These are phyloP conservation scores for Cytospora leucostoma DNA, from an alignment of 2,329 filamentous ascomycete species.

Conservation along the genomic window DNA sequence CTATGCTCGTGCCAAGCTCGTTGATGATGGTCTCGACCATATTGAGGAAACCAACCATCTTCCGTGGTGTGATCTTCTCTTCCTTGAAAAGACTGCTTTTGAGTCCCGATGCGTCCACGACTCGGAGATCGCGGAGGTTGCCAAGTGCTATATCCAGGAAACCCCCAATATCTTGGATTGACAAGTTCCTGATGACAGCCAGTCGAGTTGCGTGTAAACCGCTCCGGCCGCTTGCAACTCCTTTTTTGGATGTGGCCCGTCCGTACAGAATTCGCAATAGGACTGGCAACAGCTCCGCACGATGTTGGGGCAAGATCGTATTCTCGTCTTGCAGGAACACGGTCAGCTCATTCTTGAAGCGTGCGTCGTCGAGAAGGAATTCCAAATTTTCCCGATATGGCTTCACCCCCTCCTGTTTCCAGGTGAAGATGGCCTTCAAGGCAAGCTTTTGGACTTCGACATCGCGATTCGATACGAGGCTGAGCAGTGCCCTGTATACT, in stretches of 20 bases:
- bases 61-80: slow-evolving; percentile 67
- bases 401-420: slow-evolving; percentile 77
- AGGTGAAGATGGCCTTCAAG: slow-evolving; percentile 81
- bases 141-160: slow-evolving; percentile 85
- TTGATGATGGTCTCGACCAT: slow-evolving; percentile 87
- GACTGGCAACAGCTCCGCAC: slow-evolving; percentile 76
- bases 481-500: slow-evolving; percentile 74
- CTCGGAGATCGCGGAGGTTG: slow-evolving; percentile 60
- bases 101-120: slow-evolving; percentile 54
- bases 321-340: slow-evolving; percentile 79
- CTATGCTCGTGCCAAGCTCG: slow-evolving; percentile 75
- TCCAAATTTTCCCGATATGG: slow-evolving; percentile 84
- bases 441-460: slow-evolving; percentile 83
- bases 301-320: slow-evolving; percentile 72
- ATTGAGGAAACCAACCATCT: slow-evolving; percentile 88
- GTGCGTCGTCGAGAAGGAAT: slow-evolving; percentile 84
- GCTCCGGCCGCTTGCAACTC: slow-evolving; percentile 72
- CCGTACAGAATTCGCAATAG: slow-evolving; percentile 87
- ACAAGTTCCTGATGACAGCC: slow-evolving; percentile 76
- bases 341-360: slow-evolving; percentile 92
- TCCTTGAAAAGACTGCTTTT: slow-evolving; percentile 56
- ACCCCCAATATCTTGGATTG: slow-evolving; percentile 69
- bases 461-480: slow-evolving; percentile 83
- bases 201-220: slow-evolving; percentile 81
- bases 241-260: slow-evolving; percentile 80